Base-by-base conservation (phyloP, 768 basidiomycete species). In the Albatrellus ellisii region DNA sequence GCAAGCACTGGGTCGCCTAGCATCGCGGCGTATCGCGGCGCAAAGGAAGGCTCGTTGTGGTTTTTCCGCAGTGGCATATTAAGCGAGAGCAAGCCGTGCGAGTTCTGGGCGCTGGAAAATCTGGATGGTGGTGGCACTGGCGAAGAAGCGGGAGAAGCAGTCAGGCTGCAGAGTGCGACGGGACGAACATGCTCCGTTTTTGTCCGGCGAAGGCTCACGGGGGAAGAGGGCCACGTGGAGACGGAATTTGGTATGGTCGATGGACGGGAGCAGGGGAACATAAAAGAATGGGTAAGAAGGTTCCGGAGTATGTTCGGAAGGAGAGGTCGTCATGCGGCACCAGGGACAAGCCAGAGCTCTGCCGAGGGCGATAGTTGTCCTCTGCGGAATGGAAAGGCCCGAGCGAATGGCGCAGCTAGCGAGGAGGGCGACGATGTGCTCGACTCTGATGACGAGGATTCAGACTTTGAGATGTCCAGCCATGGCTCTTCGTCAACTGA, bases 41-140 rank as follows among this genome's bases (percentile, higher is more conserved):
- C 82, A 1, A 85, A 83, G 54, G 56, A 66, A 2, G 81, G 81
- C 1, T 77, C 67, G 35, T 60, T 87, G 29, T 82, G 82, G 77
- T 87, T 86, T 64, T 63, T 79, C 35, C 59, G 66, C 29, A 62
- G 64, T 18, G 84, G 82, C 5, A 66, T 87, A 12, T 66, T 87
- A 6, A 80, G 79, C 72, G 81, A 84, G 54, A 73, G 70, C 53
- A 80, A 79, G 48, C 81, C 81, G 2, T 83, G 79, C 52, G 79
- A 83, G 49, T 86, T 82, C 52, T 86, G 83, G 76, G 60, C 75
- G 3, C 58, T 79, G 18, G 63, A 67, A 34, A 72, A 78, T 48
- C 57, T 87, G n/a, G 55, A 70, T 14, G 59, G 63, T 39, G 68
- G 63, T 44, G 56, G 52, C 20, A n/a, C n/a, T n/a, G n/a, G n/a